A percentile compares a stretch with the other conserved stretches of the same genome.
phyloP scores from a whole-genome alignment of 495 filamentous ascomycete genomes.

The Xylaria grammica region DNA sequence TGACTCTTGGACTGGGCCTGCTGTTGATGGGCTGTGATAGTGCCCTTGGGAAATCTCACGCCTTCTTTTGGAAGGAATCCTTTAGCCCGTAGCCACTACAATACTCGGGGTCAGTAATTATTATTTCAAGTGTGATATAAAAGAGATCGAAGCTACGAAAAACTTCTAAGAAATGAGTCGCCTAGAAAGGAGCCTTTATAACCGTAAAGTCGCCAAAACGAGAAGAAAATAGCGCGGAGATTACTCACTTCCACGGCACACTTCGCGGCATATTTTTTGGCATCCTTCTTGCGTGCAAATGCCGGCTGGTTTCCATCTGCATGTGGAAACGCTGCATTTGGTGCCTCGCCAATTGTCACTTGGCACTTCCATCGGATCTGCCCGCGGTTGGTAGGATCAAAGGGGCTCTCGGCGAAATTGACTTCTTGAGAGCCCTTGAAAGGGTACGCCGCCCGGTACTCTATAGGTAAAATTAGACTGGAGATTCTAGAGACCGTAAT shows the following conservation, averaged over 20 bases:
- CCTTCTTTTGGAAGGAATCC: conserved; percentile 29
- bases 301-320: conserved; percentile 29
- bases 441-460: conserved; percentile 28
- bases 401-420: conserved; percentile 14
- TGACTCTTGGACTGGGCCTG: neutral
- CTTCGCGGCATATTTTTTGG: conserved; percentile 52
- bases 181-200: no score
- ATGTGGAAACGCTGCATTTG: conserved; percentile 33
- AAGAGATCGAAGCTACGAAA: no score
- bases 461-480: conserved; percentile 23
- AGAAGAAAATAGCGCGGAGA: no score
- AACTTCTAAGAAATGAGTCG: no score
- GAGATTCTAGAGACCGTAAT: no score
- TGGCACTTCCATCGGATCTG: conserved; percentile 31
- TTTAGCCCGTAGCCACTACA: conserved; percentile 41
- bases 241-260: conserved; percentile 46
- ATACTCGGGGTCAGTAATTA: no score
- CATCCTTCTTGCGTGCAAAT: conserved; percentile 49
- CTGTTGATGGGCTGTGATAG: conserved; percentile 19
- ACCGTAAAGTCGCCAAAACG: no score
- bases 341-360: conserved; percentile 23
- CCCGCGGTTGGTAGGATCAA: conserved; percentile 14
- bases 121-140: no score
- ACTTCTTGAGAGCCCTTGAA: conserved; percentile 19
- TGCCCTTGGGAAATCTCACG: conserved; percentile 20